Conservation (phyloP, 352 stramenopile genomes). For the Globisporangium radiosum region DNA sequence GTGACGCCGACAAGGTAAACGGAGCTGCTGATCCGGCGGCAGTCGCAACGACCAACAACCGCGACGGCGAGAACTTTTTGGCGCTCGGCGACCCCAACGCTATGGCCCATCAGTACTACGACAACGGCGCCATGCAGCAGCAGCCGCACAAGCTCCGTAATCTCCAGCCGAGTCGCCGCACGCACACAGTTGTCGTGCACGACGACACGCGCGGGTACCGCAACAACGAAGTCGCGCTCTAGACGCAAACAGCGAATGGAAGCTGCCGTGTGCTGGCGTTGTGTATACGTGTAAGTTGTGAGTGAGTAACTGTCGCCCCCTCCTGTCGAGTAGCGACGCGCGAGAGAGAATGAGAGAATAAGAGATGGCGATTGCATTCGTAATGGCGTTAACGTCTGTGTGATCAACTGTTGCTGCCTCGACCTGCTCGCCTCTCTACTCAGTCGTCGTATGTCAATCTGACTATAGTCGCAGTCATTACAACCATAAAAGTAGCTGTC, state of each 20-base stretch:
- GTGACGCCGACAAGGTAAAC: constrained; percentile 29
- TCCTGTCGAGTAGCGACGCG: too few species aligned
- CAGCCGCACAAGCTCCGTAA: constrained; percentile 11
- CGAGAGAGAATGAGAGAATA: too few species aligned
- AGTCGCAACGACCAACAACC: constrained; percentile 41
- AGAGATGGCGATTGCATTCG: too few species aligned
- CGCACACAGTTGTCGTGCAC: constrained; percentile 21
- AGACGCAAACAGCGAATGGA: neutral
- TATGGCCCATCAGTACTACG: constrained; percentile 8
- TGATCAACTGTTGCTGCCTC: too few species aligned
- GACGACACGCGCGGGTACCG: constrained; percentile 17
- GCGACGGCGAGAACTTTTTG: constrained; percentile 45
- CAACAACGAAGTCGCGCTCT: constrained; percentile 42
- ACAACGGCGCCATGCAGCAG: neutral
- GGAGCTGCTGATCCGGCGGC: constrained; percentile 19
- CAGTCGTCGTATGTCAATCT: too few species aligned
- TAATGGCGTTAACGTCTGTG: too few species aligned
- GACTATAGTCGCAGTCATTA: too few species aligned
- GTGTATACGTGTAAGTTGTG: too few species aligned
- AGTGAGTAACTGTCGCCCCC: too few species aligned
- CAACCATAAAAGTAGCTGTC: too few species aligned
- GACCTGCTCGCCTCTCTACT: too few species aligned
- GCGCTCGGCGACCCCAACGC: constrained; percentile 27
- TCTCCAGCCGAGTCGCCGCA: constrained; percentile 17
- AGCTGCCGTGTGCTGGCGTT: neutral